phyloP scores from a whole-genome alignment of 73 alveolate species.

The Paramecium sexaurelia region DNA sequence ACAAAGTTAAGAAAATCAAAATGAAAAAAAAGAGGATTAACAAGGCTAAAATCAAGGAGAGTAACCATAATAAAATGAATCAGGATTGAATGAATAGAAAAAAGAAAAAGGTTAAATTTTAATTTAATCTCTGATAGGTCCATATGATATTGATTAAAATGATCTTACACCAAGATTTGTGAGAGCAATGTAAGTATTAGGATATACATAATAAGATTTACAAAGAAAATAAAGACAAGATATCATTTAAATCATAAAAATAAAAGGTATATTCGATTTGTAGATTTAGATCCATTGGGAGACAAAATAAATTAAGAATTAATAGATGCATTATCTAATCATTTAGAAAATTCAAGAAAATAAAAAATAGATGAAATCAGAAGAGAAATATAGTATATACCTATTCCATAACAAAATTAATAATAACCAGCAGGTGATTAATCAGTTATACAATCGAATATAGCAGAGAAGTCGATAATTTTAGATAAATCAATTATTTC shows the following conservation, averaged over 20 bases:
- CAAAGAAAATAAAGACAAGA: not conserved
- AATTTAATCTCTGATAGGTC: not conserved
- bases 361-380: slow-evolving; percentile 1
- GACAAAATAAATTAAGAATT: not conserved
- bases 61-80: not conserved
- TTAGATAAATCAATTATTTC: slow-evolving; percentile 13
- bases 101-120: not conserved
- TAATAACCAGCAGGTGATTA: not conserved
- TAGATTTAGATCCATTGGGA: not conserved
- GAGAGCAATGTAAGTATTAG: slow-evolving; percentile 10
- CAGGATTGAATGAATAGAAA: not conserved
- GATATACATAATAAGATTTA: not conserved
- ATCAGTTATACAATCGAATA: not conserved
- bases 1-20: not conserved
- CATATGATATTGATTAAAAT: slow-evolving; percentile 34
- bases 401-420: not conserved
- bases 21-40: not conserved
- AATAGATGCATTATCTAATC: slow-evolving; percentile 26
- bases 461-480: not conserved
- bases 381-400: not conserved
- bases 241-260: not conserved
- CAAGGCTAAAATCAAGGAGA: not conserved
- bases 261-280: not conserved
- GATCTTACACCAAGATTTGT: slow-evolving; percentile 50
- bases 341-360: slow-evolving; percentile 28